Evolutionary conservation across 345 rosid genomes (phyloP), one percentile per base, ranked within the genome.

Genomic region (Cardamine resedifolia): DNA sequence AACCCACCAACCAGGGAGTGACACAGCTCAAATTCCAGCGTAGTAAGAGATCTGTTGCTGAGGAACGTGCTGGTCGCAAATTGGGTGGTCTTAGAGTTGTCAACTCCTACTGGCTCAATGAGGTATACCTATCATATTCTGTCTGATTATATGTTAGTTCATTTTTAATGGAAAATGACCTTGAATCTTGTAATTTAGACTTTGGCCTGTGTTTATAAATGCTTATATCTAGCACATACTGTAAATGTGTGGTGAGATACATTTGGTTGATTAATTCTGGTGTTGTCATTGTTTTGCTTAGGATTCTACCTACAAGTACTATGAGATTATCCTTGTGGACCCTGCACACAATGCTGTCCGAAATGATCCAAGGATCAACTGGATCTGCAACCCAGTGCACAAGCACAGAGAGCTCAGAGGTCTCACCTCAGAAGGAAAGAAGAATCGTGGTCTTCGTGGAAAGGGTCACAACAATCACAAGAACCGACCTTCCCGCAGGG

Each of bases 231-330:
- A 1, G 6, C 1, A 5, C 31, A 11, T 51, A 27, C 4, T 12
- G 31, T 12, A 2, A 16, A 31, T 31, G n/a, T 33, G 10, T 33
- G 14, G 1, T 14, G 28, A 10, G 8, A 47, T 48, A 2, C 7
- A 7, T 38, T 50, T 6, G 0, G 38, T n/a, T 76, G 41, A 11
- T 38, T 77, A 48, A 57, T 43, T 3, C 0, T 58, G 6, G 0
- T 10, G 0, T 16, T 16, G 20, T 70, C 3, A 36, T 12, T 52
- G 20, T 0, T 41, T 47, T 60, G 0, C 8, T 23, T 58, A 90
- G 96, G 96, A 90, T 56, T 90, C 96, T 3, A 90, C 96, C 3
- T 90, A 85, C 84, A 88, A 90, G 75, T 90, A 87, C 73, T 90
- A 50, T 31, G 96, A 90, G 86, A 82, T 88, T 6, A 86, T 90